Conservation (phyloP, 371 early-diverging fungal genomes). For the Dinochytrium kinnereticum region DNA sequence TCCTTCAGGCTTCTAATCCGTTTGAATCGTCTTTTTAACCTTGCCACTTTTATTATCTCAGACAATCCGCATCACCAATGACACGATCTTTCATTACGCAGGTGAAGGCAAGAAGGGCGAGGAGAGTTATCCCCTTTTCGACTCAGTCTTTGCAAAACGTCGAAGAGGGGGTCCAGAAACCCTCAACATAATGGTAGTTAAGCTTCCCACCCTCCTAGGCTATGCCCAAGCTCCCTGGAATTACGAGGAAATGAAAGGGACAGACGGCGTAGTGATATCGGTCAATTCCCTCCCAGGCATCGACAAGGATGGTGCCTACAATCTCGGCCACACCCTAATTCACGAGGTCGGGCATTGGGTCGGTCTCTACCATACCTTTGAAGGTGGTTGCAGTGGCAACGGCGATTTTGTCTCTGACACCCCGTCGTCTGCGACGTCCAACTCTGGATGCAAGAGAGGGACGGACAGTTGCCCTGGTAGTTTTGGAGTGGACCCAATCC, state of each 20-base stretch:
- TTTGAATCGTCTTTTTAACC: too few relatives aligned
- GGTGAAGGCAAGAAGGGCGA: too few relatives aligned
- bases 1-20: too few relatives aligned
- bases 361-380: constrained; percentile 24
- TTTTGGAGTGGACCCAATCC: constrained; percentile 2
- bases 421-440: not conserved
- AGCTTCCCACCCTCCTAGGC: too few relatives aligned
- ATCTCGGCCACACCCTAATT: constrained; percentile 19
- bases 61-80: too few relatives aligned
- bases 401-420: not conserved
- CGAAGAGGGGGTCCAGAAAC: too few relatives aligned
- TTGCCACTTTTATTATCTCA: too few relatives aligned
- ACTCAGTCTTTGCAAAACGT: too few relatives aligned
- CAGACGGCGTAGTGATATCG: constrained; percentile 28
- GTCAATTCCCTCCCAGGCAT: constrained; percentile 10
- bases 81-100: too few relatives aligned
- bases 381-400: not conserved
- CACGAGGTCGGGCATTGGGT: constrained; percentile 35
- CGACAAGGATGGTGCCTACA: not conserved
- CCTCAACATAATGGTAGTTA: too few relatives aligned
- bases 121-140: too few relatives aligned
- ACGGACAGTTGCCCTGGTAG: constrained; percentile 14
- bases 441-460: not conserved
- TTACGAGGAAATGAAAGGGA: too few relatives aligned
- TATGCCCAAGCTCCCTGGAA: constrained; percentile 14